Base-by-base conservation (phyloP, 148 eudicot species). In the Chenopodium suecicum region DNA sequence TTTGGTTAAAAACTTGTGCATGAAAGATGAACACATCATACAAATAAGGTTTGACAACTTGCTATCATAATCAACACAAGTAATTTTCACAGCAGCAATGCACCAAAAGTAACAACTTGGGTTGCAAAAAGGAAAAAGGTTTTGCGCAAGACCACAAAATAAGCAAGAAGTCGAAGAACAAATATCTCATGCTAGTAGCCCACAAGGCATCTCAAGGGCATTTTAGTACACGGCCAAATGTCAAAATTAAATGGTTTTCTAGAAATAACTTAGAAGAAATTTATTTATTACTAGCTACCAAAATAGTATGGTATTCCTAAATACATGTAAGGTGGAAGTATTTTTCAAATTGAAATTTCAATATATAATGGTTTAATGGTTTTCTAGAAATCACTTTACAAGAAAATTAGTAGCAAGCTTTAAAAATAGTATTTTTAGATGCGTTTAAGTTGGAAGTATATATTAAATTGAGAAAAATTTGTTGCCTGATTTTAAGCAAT, bases 41-140 rank as follows among this genome's bases (percentile, higher is more conserved):
- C 75, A 46, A 67, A 79, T 83, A 74, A 52, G 78, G 74, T 78
- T 73, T 74, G 73, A 56, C 85, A 73, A 79, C 44, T 78, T 64
- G 69, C 68, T 72, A 79, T 79, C 82, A 67, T 75, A 73, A 47
- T 79, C 82, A 52, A 27, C 32, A 52, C 82, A 79, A 74, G 82
- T 74, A 74, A 56, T 76, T 75, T 69, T 81, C 76, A 73, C 32
- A 66, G 52, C 69, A 81, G 29, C 34, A 84, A 56, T 73, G 82
- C 69, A 84, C 82, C 84, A 77, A 73, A 84, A 81, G 86, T 66
- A 84, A 77, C 66, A 73, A 84, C 54, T 78, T 84, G 75, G 22
- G 79, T 58, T 66, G 76, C 46, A 37, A 66, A 78, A 74, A 47
- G 37, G 63, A 37, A 1, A 41, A 71, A 76, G 73, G 44, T 76